These are phyloP conservation scores for Colletotrichum tamarilloi DNA, from an alignment of 2,329 filamentous ascomycete genomes.

Conservation along the genomic window DNA sequence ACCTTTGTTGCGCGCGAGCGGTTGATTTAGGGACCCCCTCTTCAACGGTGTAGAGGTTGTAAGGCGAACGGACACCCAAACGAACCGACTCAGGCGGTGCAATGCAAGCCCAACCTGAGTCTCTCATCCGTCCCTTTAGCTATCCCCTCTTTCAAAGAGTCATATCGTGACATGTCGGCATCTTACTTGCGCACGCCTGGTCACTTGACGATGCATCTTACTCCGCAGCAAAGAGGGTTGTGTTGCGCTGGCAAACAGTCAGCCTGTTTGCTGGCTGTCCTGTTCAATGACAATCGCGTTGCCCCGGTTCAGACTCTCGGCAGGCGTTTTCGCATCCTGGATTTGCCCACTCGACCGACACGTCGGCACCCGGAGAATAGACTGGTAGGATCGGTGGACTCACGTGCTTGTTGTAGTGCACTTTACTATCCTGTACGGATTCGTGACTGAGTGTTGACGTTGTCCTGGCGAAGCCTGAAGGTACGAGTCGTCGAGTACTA, in stretches of 20 bases:
- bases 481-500: too few relatives aligned
- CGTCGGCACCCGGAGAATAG: constrained; percentile 7
- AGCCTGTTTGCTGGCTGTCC: constrained; percentile 27
- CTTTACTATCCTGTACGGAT: not conserved
- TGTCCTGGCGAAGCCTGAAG: constrained; percentile 2
- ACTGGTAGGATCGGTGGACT: not conserved
- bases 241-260: constrained; percentile 32
- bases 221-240: constrained; percentile 27
- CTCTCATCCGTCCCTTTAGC: constrained; percentile 9
- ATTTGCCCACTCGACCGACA: constrained; percentile 13
- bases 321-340: constrained; percentile 9
- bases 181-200: constrained; percentile 30
- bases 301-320: constrained; percentile 18
- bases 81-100: constrained; percentile 4
- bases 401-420: constrained; percentile 9
- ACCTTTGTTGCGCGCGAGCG: not conserved
- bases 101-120: constrained; percentile 25
- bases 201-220: constrained; percentile 34
- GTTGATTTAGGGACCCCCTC: not conserved
- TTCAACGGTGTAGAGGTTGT: constrained; percentile 8
- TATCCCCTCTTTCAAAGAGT: constrained; percentile 20
- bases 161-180: constrained; percentile 36
- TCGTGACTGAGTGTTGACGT: constrained; percentile 16
- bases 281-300: constrained; percentile 13
- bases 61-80: constrained; percentile 21